These are phyloP conservation scores for Helianthus tuberosus DNA, from an alignment of 129 eudicot genomes.

Conservation along the genomic window DNA sequence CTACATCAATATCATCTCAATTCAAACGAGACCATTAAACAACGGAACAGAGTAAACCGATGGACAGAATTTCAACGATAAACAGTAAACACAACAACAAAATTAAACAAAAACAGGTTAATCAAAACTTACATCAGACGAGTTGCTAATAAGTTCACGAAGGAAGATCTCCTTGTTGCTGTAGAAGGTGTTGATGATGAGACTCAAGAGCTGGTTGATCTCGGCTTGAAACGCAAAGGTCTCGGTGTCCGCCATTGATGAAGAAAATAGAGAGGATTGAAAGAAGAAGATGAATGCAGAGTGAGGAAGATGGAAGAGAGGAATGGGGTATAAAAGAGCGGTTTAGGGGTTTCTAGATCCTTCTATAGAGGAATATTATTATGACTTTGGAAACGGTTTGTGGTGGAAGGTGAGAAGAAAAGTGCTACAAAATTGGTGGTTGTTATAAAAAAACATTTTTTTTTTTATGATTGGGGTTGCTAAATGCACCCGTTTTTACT, in stretches of 20 bases:
- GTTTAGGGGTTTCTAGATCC: slow-evolving; percentile 16
- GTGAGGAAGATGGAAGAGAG: neutral
- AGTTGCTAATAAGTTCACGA: slow-evolving; percentile 64
- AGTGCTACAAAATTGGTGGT: neutral
- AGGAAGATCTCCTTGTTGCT: slow-evolving; percentile 64
- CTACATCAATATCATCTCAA: neutral
- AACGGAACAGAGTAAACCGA: neutral
- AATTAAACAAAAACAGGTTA: neutral
- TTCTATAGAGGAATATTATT: slow-evolving; percentile 2
- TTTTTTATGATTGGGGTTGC: neutral
- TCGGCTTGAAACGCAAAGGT: slow-evolving; percentile 61
- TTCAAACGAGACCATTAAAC: neutral
- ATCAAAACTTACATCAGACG: slow-evolving; percentile 51
- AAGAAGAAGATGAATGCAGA: neutral
- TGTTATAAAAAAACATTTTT: neutral
- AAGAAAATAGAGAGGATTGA: neutral
- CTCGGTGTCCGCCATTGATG: slow-evolving; percentile 49
- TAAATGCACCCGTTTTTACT: no score
- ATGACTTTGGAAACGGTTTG: slow-evolving; percentile 7
- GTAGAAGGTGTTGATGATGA: slow-evolving; percentile 61
- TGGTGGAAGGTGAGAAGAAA: slow-evolving; percentile 19
- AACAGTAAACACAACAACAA: neutral
- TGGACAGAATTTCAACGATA: neutral
- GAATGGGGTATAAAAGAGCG: neutral
- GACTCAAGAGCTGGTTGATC: slow-evolving; percentile 58